Evolutionary conservation across 768 basidiomycete genomes (phyloP).

Genomic region (Russula virescens): DNA sequence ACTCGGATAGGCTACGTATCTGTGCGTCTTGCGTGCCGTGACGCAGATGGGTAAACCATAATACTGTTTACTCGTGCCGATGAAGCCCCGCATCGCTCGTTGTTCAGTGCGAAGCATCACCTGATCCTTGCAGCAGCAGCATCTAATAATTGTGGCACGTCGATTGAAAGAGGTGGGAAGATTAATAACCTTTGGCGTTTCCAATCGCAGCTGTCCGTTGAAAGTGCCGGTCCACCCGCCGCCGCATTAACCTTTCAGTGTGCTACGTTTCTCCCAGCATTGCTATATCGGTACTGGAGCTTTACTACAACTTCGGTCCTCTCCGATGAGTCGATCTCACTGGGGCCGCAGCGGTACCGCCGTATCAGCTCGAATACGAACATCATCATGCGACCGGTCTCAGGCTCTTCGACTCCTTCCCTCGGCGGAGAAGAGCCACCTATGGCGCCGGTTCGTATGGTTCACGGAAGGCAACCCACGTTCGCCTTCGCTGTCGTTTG

Average conservation of each 20-base stretch:
- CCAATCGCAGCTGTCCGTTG: no score
- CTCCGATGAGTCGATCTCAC: background rate
- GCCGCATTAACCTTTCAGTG: no score
- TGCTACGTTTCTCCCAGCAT: no score
- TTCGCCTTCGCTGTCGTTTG: background rate
- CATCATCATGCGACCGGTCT: background rate
- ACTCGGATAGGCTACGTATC: background rate
- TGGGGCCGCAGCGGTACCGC: background rate
- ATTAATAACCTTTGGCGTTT: background rate
- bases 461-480: background rate
- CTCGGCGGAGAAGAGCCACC: background rate
- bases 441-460: background rate
- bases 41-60: background rate
- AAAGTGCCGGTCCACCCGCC: background rate
- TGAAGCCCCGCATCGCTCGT: background rate
- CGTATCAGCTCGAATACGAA: background rate
- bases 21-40: background rate
- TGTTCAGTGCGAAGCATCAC: background rate
- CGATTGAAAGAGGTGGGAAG: background rate
- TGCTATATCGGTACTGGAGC: no score
- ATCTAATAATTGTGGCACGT: background rate
- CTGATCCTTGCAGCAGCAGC: background rate
- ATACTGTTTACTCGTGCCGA: background rate
- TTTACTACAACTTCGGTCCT: background rate
- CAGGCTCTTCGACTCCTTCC: background rate